Conservation (phyloP, 106 monocot genomes). For the Gastrodia elata region DNA sequence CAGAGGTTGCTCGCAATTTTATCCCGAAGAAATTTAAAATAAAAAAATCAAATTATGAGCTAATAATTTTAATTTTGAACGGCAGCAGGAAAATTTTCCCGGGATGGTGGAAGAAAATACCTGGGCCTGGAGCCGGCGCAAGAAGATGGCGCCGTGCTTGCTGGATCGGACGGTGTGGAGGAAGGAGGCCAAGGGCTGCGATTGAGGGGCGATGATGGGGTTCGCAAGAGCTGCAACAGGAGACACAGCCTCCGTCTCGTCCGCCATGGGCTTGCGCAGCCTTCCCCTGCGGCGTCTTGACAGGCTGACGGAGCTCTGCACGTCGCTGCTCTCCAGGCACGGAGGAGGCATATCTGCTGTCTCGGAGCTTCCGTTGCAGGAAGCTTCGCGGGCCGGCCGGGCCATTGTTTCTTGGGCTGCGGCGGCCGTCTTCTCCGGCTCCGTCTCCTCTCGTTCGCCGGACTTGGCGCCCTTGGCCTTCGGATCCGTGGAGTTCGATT, state of each 20-base stretch:
- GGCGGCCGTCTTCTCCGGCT: neutral
- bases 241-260: conserved; percentile 29
- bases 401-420: neutral
- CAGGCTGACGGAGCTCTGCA: conserved; percentile 83
- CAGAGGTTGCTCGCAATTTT: too few species aligned
- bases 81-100: too few species aligned
- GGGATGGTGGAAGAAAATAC: conserved; percentile 33
- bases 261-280: conserved; percentile 9
- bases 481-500: conserved; percentile 52
- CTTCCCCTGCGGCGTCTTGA: conserved; percentile 20
- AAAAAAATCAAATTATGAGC: too few species aligned
- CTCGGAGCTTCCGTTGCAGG: conserved; percentile 63
- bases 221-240: neutral
- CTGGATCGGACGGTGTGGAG: conserved; percentile 54
- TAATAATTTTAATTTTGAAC: too few species aligned
- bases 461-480: conserved; percentile 11
- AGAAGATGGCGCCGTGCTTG: conserved; percentile 55
- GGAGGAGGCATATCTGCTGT: conserved; percentile 1
- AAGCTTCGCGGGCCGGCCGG: conserved; percentile 21
- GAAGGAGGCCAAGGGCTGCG: conserved; percentile 55
- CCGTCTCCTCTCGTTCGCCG: conserved; percentile 10
- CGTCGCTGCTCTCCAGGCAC: conserved; percentile 53
- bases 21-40: too few species aligned
- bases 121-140: conserved; percentile 78
- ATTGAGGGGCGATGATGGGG: conserved; percentile 16